These are phyloP conservation scores for Takashimella tepidaria DNA, from an alignment of 1,284 basidiomycete species.

Conservation along the genomic window DNA sequence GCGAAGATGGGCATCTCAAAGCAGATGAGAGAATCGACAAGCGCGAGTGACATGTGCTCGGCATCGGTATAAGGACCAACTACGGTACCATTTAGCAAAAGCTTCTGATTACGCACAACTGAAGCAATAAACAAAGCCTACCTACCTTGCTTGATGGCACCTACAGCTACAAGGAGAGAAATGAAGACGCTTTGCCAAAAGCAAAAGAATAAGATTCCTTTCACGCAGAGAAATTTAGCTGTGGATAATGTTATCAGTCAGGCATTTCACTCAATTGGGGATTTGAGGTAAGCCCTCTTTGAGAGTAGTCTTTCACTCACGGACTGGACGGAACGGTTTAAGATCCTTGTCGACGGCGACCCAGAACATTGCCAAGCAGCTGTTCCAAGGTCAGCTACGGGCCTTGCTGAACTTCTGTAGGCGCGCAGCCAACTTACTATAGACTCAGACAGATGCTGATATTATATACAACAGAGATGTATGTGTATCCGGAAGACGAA, in stretches of 20 bases:
- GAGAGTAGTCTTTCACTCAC: too few relatives aligned
- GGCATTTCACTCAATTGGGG: neutral
- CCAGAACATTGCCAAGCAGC: slow-evolving; percentile 93
- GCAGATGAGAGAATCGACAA: slow-evolving; percentile 86
- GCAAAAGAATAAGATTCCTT: slow-evolving; percentile 94
- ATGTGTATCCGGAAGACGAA: slow-evolving; percentile 82
- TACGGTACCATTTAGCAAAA: too few relatives aligned
- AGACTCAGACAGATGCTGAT: slow-evolving; percentile 51
- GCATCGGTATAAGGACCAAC: slow-evolving; percentile 81
- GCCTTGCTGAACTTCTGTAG: neutral
- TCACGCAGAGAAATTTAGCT: slow-evolving; percentile 96
- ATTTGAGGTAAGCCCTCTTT: too few relatives aligned
- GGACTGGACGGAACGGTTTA: slow-evolving; percentile 71
- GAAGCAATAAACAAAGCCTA: too few relatives aligned
- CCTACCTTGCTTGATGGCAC: slow-evolving; percentile 61
- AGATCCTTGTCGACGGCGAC: slow-evolving; percentile 79
- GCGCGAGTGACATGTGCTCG: slow-evolving; percentile 84
- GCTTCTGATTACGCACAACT: too few relatives aligned
- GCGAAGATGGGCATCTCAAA: slow-evolving; percentile 98
- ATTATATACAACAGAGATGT: slow-evolving; percentile 73
- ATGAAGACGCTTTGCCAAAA: slow-evolving; percentile 94
- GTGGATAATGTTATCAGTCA: slow-evolving; percentile 58
- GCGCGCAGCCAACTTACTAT: slow-evolving; percentile 30
- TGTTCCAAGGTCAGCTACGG: slow-evolving; percentile 59
- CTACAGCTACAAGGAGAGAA: slow-evolving; percentile 79